Percentiles rank a stretch among this genome's conserved stretches.
These are phyloP conservation scores for Blastobotrys illinoisensis DNA, from an alignment of 1,139 yeast genomes.

Conservation along the genomic window DNA sequence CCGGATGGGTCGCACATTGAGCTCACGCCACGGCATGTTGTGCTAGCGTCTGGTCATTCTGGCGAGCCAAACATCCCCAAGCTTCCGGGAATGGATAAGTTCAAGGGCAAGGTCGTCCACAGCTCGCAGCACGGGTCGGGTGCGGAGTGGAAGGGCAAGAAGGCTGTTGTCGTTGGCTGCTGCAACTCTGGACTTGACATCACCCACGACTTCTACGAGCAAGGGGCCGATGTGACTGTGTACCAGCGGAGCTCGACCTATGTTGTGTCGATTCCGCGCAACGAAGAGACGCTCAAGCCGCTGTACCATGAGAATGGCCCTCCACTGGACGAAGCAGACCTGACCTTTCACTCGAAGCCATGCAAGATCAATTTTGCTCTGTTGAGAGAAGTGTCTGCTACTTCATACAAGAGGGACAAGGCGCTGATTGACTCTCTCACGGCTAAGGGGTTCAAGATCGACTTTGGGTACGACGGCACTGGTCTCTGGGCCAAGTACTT, in stretches of 20 bases:
- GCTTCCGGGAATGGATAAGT: constrained; percentile 36
- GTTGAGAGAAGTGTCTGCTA: constrained; percentile 33
- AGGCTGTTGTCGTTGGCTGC: constrained; percentile 41
- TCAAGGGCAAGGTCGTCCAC: constrained; percentile 39
- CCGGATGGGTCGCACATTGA: constrained; percentile 11
- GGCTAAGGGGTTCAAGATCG: constrained; percentile 37
- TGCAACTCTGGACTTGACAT: constrained; percentile 44
- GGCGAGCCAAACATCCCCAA: constrained; percentile 36
- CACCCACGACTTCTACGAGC: constrained; percentile 42
- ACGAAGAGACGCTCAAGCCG: constrained; percentile 36
- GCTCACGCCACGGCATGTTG: constrained; percentile 32
- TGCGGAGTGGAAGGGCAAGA: constrained; percentile 35
- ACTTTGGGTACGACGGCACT: constrained; percentile 41
- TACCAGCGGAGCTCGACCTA: constrained; percentile 42
- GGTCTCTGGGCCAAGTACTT: constrained; percentile 39
- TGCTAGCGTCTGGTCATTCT: constrained; percentile 42
- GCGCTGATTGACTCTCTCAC: constrained; percentile 31
- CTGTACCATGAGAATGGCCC: constrained; percentile 17
- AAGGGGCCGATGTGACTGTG: constrained; percentile 40
- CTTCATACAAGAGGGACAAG: constrained; percentile 35
- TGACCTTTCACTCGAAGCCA: constrained; percentile 25
- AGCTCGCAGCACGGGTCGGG: constrained; percentile 29
- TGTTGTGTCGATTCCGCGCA: constrained; percentile 32
- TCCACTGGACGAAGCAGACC: constrained; percentile 16
- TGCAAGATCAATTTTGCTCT: constrained; percentile 25